Conservation (phyloP, 2,329 filamentous ascomycete species). For the Ascochyta clinopodiicola region DNA sequence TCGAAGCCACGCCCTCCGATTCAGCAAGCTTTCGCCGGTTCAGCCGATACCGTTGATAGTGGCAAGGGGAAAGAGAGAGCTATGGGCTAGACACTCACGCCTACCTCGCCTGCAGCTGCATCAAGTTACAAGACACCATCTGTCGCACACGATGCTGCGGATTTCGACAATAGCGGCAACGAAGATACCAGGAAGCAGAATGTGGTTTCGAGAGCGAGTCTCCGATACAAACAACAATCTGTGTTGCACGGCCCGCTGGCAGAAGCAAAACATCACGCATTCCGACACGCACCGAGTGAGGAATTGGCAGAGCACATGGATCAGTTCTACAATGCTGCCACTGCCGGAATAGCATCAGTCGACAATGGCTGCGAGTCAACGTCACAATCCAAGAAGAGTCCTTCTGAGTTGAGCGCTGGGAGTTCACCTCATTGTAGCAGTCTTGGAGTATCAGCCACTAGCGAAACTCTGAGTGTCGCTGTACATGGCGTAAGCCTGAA, state of each 20-base stretch:
- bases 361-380: background rate
- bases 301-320: too few relatives aligned
- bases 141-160: background rate
- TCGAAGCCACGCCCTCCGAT: slow-evolving; percentile 45
- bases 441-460: background rate
- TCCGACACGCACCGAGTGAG: background rate
- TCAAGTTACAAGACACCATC: too few relatives aligned
- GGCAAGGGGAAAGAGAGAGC: slow-evolving; percentile 29
- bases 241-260: background rate
- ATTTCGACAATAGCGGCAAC: background rate
- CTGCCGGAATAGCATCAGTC: too few relatives aligned
- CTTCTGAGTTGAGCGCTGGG: background rate
- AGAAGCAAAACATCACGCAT: background rate
- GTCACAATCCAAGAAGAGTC: background rate
- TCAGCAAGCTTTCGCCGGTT: slow-evolving; percentile 46
- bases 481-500: background rate
- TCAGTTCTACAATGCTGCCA: too few relatives aligned
- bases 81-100: slow-evolving; percentile 3
- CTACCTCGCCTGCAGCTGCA: background rate
- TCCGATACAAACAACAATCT: background rate
- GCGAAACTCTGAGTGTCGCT: background rate
- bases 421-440: background rate
- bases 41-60: slow-evolving; percentile 35
- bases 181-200: background rate
- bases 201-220: background rate